Evolutionary conservation across 805 yeast genomes (phyloP), one percentile per base, ranked within the genome.

Genomic region (Alloascoidea hylecoeti): DNA sequence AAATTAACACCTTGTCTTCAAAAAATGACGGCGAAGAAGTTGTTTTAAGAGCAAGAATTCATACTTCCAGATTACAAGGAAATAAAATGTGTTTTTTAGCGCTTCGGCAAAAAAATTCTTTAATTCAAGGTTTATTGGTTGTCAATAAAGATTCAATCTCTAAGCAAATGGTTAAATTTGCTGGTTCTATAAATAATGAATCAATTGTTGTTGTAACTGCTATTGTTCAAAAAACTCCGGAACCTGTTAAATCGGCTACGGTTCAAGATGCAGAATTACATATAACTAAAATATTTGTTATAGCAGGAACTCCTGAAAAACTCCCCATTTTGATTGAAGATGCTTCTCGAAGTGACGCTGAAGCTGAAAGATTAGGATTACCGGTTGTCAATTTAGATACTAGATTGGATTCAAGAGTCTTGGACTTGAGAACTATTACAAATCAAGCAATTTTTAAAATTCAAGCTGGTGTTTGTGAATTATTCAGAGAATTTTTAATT

Each of bases 101-200:
- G 17, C 75, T 92, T 50, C 81, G 99, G 66, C 98, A 92, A 66
- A 95, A 85, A 63, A 67, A 72, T 39, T 72, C 73, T 42, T 62
- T 79, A 51, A 73, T 88, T 51, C 97, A 89, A 68, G 95, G 81
- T 42, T 68, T 92, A 44, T 66, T 88, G 45, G 84, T 78, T 55
- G 79, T 81, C 43, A 75, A 80, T 51, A 76, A 75, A 44, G 64
- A 63, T 6, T 63, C 78, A 35, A 69, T 92, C 36, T 82, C 95
- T 38, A 92, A 92, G 63, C 95, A 81, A 58, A 82, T 92, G 89
- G 94, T 88, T 47, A 92, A 92, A 64, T 92, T 96, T 95, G 80
- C 86, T 17, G 83, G 89, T 30, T 64, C 81, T 27, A 70, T 92
- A 55, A 81, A 75, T 54, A 68, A 83, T 49, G 99, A 92, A 63